Percentiles rank a stretch among this genome's conserved stretches.
phyloP scores from a whole-genome alignment of 176 grass and related monocot genomes.

The Hordeum marinum region DNA sequence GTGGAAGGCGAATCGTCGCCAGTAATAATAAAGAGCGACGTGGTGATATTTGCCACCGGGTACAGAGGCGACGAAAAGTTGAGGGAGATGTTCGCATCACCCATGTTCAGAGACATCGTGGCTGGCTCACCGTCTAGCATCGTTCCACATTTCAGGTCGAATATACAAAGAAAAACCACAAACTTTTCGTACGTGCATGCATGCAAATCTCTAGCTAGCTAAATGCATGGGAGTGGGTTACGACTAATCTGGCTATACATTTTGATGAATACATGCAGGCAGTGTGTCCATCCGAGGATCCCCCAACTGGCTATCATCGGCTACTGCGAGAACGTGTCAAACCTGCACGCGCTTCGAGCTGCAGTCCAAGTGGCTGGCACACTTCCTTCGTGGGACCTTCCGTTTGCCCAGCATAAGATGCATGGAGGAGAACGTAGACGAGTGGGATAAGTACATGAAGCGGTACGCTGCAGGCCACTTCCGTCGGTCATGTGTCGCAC shows the following conservation, averaged over 20 bases:
- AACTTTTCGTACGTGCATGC: too few species aligned
- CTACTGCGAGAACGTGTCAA: too few species aligned
- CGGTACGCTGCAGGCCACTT: neutral
- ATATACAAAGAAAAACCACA: too few species aligned
- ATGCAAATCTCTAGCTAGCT: neutral
- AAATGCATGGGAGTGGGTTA: neutral
- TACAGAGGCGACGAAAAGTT: constrained; percentile 39
- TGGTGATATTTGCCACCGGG: constrained; percentile 44
- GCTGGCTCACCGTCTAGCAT: constrained; percentile 29
- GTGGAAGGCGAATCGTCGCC: constrained; percentile 24
- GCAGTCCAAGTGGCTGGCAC: too few species aligned
- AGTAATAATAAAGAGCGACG: neutral
- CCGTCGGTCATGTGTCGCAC: neutral
- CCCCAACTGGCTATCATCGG: too few species aligned
- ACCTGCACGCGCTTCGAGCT: too few species aligned
- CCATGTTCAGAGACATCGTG: constrained; percentile 32
- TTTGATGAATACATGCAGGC: neutral
- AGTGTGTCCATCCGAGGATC: too few species aligned
- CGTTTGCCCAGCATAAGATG: constrained; percentile 18
- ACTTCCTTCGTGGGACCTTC: neutral
- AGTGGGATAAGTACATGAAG: neutral
- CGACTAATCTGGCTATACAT: neutral
- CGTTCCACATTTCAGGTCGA: constrained; percentile 25
- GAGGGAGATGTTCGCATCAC: constrained; percentile 37
- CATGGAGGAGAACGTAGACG: constrained; percentile 17